Evolutionary conservation across 306 rosid genomes (phyloP), one percentile per base, ranked within the genome.

Genomic region (Trifolium dubium): DNA sequence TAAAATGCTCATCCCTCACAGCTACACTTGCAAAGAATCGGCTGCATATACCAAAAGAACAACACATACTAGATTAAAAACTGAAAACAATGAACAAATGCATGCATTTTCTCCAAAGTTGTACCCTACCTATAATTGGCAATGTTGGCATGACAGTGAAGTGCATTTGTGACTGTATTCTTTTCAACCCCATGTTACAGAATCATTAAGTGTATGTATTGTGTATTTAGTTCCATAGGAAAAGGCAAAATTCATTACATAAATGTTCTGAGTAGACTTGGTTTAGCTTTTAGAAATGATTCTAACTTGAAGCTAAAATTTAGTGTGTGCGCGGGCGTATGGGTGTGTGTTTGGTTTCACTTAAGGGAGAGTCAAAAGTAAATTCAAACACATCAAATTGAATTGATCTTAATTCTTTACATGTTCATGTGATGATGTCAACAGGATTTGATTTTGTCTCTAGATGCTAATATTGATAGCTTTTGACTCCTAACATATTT

Each of bases 1-100:
- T 94, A 80, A 89, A 94, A 75, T 94, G 98, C 11, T 89, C 95
- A 41, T 94, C 98, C 84, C 97, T 89, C 75, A 89, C 96, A 5
- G 87, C 10, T 54, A 85, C 88, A 71, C 84, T 89, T n/a, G 92
- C 73, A 54, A 94, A 94, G 72, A 85, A 94, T 30, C 97, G 98
- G 85, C 97, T 94, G 85, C 88, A 84, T 3, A 43, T 8, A 46
- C 30, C 8, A 50, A 31, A 77, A 49, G 7, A 67, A 2, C 58
- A 56, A 3, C 12, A n/a, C 62, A 4, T 6, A 31, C 3, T 7
- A 17, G 2, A 61, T 31, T 32, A 68, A 73, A 76, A 76, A 13
- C 11, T 4, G 5, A 12, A 64, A 29, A 30, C 65, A 14, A 30
- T 31, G 5, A 60, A 31, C 14, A 64, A 14, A 28, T n/a, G 13